Conservation (phyloP, 1,284 basidiomycete genomes). For the Sphaerobolus stellatus region DNA sequence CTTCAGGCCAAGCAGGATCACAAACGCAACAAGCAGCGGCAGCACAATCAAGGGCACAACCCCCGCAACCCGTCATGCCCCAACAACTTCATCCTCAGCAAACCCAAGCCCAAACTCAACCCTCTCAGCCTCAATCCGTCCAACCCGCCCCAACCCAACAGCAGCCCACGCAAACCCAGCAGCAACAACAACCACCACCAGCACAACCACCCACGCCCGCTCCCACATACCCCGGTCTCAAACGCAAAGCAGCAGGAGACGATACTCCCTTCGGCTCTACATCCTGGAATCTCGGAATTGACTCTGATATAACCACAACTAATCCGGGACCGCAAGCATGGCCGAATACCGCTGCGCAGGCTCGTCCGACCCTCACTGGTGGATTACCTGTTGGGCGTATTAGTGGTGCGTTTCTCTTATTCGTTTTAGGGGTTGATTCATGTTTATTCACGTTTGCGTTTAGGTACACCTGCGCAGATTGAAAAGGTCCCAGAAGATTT, state of each 20-base stretch:
- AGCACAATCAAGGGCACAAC: constrained; percentile 14
- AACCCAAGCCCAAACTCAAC: too few relatives aligned
- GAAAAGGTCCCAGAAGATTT: constrained; percentile 59
- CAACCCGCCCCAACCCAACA: too few relatives aligned
- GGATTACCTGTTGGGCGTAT: constrained; percentile 65
- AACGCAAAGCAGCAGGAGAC: constrained; percentile 10
- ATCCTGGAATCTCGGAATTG: constrained; percentile 51
- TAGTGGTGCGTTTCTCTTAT: constrained; percentile 45
- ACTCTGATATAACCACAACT: constrained; percentile 50
- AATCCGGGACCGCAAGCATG: constrained; percentile 65
- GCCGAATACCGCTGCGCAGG: constrained; percentile 44
- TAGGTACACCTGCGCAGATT: constrained; percentile 74
- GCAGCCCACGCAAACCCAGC: too few relatives aligned
- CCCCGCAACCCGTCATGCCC: too few relatives aligned
- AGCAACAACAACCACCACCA: too few relatives aligned
- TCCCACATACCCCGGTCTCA: constrained; percentile 16
- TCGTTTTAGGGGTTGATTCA: constrained; percentile 4
- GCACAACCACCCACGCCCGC: constrained; percentile 22
- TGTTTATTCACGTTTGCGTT: constrained; percentile 5
- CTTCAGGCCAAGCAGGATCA: constrained; percentile 1
- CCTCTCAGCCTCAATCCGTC: too few relatives aligned
- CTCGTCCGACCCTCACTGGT: constrained; percentile 71
- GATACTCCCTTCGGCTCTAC: constrained; percentile 29
- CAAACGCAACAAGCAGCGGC: constrained; percentile 15
- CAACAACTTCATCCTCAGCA: too few relatives aligned